A percentile compares a stretch with the other conserved stretches of the same genome.
Conservation (phyloP, 225 moss, liverwort and hornwort genomes). For the Physcomitrium patens region DNA sequence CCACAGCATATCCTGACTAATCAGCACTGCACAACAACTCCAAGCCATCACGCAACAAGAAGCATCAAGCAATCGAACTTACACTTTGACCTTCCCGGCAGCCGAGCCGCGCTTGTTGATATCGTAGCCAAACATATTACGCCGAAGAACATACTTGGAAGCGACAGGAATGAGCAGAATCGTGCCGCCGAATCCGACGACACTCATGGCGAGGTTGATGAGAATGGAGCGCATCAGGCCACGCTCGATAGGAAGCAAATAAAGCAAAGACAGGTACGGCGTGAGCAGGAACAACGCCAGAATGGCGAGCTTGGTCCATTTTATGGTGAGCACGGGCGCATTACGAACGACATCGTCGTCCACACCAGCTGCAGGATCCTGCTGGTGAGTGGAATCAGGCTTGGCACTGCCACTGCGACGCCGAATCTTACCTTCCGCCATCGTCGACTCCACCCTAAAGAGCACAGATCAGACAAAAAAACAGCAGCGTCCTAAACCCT, state of each 20-base stretch:
- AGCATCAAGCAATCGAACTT: slow-evolving; percentile 21
- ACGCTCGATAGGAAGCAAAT: slow-evolving; percentile 58
- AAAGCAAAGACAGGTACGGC: slow-evolving; percentile 71
- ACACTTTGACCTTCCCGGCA: slow-evolving; percentile 82
- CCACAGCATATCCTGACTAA: slow-evolving; percentile 16
- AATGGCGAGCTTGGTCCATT: slow-evolving; percentile 56
- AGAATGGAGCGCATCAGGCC: slow-evolving; percentile 69
- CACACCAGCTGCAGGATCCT: slow-evolving; percentile 39
- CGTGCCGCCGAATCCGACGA: slow-evolving; percentile 69
- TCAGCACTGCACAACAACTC: slow-evolving; percentile 22
- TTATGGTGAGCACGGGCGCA: slow-evolving; percentile 47
- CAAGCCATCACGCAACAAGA: not conserved
- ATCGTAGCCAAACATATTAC: slow-evolving; percentile 85
- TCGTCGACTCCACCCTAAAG: slow-evolving; percentile 6
- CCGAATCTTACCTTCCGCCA: slow-evolving; percentile 39
- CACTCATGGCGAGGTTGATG: slow-evolving; percentile 77
- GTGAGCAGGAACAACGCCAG: slow-evolving; percentile 53
- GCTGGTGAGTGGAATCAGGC: slow-evolving; percentile 39
- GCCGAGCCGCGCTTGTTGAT: slow-evolving; percentile 89
- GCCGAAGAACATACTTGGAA: slow-evolving; percentile 68
- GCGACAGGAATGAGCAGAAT: slow-evolving; percentile 67
- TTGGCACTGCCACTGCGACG: slow-evolving; percentile 41
- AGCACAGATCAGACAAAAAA: not conserved
- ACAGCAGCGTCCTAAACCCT: slow-evolving; percentile 23
- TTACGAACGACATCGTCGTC: slow-evolving; percentile 35